A percentile compares a stretch with the other conserved stretches of the same genome.
Evolutionary conservation across 345 rosid genomes (phyloP).

Genomic region (Isatis tinctoria): DNA sequence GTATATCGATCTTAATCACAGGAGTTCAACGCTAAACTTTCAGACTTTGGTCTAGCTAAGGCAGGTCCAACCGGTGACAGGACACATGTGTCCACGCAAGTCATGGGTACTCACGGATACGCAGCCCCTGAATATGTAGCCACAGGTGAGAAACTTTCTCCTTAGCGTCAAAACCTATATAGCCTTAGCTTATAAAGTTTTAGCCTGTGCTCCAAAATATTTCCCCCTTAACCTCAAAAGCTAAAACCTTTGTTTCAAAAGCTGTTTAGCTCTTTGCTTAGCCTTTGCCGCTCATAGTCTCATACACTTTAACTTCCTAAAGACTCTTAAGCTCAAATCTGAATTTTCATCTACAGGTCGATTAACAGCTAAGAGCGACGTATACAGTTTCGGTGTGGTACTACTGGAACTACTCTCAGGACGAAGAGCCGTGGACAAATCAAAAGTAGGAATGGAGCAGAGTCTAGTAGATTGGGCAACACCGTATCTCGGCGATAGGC

Average conservation of each 20-base stretch:
- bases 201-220: background rate
- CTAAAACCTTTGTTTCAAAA: background rate
- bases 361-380: constrained; percentile 88
- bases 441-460: constrained; percentile 79
- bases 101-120: constrained; percentile 95
- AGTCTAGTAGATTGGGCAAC: constrained; percentile 93
- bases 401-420: constrained; percentile 88
- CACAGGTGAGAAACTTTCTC: constrained; percentile 51
- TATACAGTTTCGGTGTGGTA: constrained; percentile 95
- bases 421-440: constrained; percentile 80
- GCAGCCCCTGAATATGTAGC: constrained; percentile 99
- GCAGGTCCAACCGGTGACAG: constrained; percentile 96
- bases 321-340: background rate
- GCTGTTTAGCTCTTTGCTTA: background rate
- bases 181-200: background rate
- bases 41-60: constrained; percentile 97
- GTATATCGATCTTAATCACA: constrained; percentile 27
- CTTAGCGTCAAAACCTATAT: background rate
- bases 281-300: background rate
- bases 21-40: constrained; percentile 88
- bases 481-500: constrained; percentile 81
- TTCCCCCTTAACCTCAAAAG: background rate
- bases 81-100: constrained; percentile 97
- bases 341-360: constrained; percentile 54
- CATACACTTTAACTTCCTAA: background rate